Base-by-base conservation (phyloP, 2,329 filamentous ascomycete genomes). In the Aspergillus quadricinctus region DNA sequence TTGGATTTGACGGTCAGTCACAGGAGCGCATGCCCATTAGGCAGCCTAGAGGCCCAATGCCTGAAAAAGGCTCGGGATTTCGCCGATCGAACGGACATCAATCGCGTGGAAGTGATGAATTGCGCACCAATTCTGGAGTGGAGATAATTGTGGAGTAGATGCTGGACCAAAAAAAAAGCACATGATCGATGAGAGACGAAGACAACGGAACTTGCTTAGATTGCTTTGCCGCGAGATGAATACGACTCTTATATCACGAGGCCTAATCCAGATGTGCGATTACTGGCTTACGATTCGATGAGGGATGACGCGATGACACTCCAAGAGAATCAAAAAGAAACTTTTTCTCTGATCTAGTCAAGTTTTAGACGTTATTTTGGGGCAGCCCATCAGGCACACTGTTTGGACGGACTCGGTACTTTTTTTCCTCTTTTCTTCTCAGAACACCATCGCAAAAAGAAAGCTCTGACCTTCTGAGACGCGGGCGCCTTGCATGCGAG, bases 91-190 rank as follows among this genome's bases (percentile, higher is more conserved):
- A 86, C 66, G 84, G 84, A 66, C 84, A 86, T 69, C 80, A 83
- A 65, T 73, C 80, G 55, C 82, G 83, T 63, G 82, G 82, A 65
- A 86, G 83, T 70, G 84, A 87, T 64, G 84, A 87, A 69, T 74
- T 87, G 57, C 83, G 83, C 55, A 79, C 82, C 62, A 82, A 80
- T 65, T 83, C 81, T 59, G 80, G 81, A 56, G 80, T 85, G 61
- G 83, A 85, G 70, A 85, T 86, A 69, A 83, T 85, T 65, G 83
- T 86, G 65, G 84, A 85, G 76, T 84, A 83, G 73, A 71, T 59
- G 58, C 64, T 58, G 56, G 61, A 61, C 59, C 48, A 25, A 58
- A 58, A 56, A 48, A 60, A 53, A 29, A 50, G 41, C 37, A 31
- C 50, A 52, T 57, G 52, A 43, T 64, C 62, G 64, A 66, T 65